Base-by-base conservation (phyloP, 2,329 filamentous ascomycete species). In the Pseudogymnoascus sp. region DNA sequence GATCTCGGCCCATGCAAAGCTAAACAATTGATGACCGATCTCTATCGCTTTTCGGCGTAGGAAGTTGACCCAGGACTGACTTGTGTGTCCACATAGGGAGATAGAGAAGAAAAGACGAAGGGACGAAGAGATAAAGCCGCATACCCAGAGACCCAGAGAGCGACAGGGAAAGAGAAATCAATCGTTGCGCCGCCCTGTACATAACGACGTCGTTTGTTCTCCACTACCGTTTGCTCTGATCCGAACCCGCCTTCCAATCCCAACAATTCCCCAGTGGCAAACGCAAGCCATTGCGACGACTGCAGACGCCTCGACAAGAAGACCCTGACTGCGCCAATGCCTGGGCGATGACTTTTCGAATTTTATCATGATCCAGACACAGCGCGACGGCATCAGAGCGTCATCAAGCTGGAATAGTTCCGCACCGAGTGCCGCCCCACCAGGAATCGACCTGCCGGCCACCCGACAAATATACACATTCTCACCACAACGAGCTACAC, bases 351-450 rank as follows among this genome's bases (percentile, higher is more conserved):
- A 53, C 14, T 31, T 53, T 53, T 16, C 46, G 46, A 53, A 31
- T 6, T 5, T 53, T 31, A 53, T 31, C 46, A 53, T 53, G 46
- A 53, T 53, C 46, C 46, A 53, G 46, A 31, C 46, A 31, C 46
- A 53, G 46, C 25, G 46, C 46, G 46, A 53, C 46, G 46, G 46
- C 46, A 53, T 53, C 46, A 53, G 46, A 53, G 46, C 46, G 46
- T 53, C 46, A 53, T 53, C 10, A 18, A 31, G 46, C 25, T 53
- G 46, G 46, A 53, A 53, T 53, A 53, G 46, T 53, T 53, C 46
- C 25, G 46, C 25, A 53, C 25, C 46, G 46, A 53, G 46, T 53
- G 25, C 1, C 31, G 25, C 46, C 46, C 46, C 46, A 53, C 46
- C 46, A 31, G 12, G 46, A 53, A 16, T 31, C 46, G 25, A 31